phyloP scores from a whole-genome alignment of 495 filamentous ascomycete species.

The Viridothelium virens region DNA sequence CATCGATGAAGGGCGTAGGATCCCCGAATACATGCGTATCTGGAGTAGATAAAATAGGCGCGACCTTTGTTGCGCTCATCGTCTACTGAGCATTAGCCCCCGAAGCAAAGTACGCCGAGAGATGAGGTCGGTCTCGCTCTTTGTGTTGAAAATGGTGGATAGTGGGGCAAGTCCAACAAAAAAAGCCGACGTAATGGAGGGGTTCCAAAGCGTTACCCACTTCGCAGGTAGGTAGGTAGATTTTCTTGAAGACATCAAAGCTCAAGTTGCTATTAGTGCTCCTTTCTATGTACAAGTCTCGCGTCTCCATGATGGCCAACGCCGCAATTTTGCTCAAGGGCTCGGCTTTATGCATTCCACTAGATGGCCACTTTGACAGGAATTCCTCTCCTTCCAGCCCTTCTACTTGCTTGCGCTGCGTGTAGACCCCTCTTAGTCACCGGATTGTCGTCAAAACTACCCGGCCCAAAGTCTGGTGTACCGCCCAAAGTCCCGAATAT shows the following conservation, averaged over 20 bases:
- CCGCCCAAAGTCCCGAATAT: constrained; percentile 62
- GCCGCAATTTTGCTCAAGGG: neutral
- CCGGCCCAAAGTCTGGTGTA: constrained; percentile 57
- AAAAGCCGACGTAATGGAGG: too few relatives aligned
- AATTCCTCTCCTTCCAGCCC: neutral
- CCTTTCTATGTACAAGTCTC: neutral
- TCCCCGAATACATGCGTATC: constrained; percentile 72
- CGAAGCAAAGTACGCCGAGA: too few relatives aligned
- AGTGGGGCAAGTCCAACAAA: too few relatives aligned
- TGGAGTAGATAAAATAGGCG: constrained; percentile 83
- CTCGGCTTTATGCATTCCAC: neutral
- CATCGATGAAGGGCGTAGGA: constrained; percentile 35
- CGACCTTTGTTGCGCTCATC: constrained; percentile 9
- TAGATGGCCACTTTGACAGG: constrained; percentile 4
- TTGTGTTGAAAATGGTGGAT: too few relatives aligned
- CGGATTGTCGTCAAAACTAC: constrained; percentile 34
- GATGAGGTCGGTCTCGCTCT: too few relatives aligned
- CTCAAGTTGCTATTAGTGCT: neutral
- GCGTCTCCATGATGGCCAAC: neutral
- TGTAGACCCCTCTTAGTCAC: constrained; percentile 13
- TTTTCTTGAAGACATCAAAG: too few relatives aligned
- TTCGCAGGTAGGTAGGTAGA: too few relatives aligned
- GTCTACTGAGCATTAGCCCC: neutral
- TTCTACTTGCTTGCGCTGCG: constrained; percentile 11
- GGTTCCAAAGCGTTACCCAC: too few relatives aligned